Evolutionary conservation across 1,139 yeast genomes (phyloP).

Genomic region (Suhomyces wounanorum): DNA sequence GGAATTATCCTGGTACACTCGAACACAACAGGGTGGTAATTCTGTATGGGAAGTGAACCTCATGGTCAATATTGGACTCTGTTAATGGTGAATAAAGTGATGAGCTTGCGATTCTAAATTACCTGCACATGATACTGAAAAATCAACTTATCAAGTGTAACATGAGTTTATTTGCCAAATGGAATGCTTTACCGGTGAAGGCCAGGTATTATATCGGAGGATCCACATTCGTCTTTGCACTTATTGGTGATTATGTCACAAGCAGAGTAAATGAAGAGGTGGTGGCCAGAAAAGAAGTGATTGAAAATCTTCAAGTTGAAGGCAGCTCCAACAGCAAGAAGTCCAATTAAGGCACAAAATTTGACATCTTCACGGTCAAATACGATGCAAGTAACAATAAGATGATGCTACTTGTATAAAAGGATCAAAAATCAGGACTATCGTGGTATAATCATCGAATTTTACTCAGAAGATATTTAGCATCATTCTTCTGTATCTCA

Average conservation of each 20-base stretch:
- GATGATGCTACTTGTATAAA: no score
- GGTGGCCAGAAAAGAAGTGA: constrained; percentile 35
- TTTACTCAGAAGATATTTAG: no score
- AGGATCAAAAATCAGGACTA: no score
- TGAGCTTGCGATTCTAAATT: background rate
- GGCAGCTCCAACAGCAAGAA: background rate
- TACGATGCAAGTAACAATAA: no score
- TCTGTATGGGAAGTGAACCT: constrained; percentile 35
- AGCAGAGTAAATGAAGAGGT: constrained; percentile 49
- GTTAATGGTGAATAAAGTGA: background rate
- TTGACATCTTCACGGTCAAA: no score
- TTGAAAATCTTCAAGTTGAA: constrained; percentile 9
- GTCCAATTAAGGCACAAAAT: background rate
- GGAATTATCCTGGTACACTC: constrained; percentile 56
- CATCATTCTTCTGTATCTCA: no score
- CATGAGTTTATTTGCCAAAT: constrained; percentile 45
- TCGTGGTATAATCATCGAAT: no score
- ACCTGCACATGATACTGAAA: background rate
- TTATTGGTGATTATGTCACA: constrained; percentile 52
- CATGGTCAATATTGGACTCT: background rate
- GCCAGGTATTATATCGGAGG: constrained; percentile 56
- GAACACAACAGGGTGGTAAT: constrained; percentile 83
- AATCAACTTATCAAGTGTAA: background rate
- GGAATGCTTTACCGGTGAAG: constrained; percentile 53
- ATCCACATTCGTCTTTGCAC: constrained; percentile 55